phyloP scores from a whole-genome alignment of 1,284 basidiomycete species.

The Rhizopogon hawkerae region DNA sequence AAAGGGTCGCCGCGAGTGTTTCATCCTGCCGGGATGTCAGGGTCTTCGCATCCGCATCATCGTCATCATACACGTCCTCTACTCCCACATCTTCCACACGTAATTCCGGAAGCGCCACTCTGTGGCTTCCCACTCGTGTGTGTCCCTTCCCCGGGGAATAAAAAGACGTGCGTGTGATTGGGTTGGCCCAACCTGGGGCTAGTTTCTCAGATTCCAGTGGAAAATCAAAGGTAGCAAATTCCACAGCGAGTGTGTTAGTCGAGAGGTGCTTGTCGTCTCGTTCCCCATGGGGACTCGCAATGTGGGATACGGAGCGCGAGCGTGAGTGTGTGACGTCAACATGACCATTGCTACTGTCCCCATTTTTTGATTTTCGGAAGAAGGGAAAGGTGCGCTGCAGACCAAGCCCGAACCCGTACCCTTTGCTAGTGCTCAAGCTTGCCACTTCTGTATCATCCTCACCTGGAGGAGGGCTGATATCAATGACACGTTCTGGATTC shows the following conservation, averaged over 20 bases:
- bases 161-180: slow-evolving; percentile 12
- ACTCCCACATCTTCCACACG: slow-evolving; percentile 12
- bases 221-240: slow-evolving; percentile 10
- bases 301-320: slow-evolving; percentile 16
- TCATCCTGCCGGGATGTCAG: slow-evolving; percentile 26
- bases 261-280: slow-evolving; percentile 22
- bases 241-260: slow-evolving; percentile 16
- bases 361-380: slow-evolving; percentile 19
- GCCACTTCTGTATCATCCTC: slow-evolving; percentile 22
- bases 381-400: slow-evolving; percentile 23
- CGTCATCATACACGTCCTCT: slow-evolving; percentile 22
- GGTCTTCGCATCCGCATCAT: slow-evolving; percentile 23
- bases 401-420: slow-evolving; percentile 27
- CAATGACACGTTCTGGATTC: slow-evolving; percentile 11
- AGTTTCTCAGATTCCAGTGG: slow-evolving; percentile 26
- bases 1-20: slow-evolving; percentile 26
- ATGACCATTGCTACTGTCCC: slow-evolving; percentile 14
- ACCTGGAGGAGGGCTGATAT: slow-evolving; percentile 8
- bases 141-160: slow-evolving; percentile 12
- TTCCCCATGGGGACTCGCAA: slow-evolving; percentile 16
- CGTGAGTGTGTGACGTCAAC: slow-evolving; percentile 6
- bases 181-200: slow-evolving; percentile 25
- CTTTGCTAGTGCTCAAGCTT: slow-evolving; percentile 24
- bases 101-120: slow-evolving; percentile 19
- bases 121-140: slow-evolving; percentile 9